Percentiles rank a stretch among this genome's conserved stretches.
Evolutionary conservation across 2,329 filamentous ascomycete species (phyloP).

Genomic region (Sporothrix variecibatus): DNA sequence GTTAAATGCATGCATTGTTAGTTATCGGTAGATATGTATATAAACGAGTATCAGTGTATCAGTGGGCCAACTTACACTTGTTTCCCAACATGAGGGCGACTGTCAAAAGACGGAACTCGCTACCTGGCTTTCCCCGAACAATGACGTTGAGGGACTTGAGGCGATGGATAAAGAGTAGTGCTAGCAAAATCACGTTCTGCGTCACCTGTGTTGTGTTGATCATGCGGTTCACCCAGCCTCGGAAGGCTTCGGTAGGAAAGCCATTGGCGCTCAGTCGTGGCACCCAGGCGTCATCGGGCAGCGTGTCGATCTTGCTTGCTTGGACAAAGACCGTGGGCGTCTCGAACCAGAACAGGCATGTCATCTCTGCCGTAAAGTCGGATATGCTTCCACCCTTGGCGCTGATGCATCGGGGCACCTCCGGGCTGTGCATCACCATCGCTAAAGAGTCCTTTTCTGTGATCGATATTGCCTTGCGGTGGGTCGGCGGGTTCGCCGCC

Average conservation of each 20-base stretch:
- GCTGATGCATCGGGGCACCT: slow-evolving; percentile 75
- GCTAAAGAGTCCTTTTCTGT: slow-evolving; percentile 44
- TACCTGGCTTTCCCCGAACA: slow-evolving; percentile 88
- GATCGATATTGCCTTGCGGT: slow-evolving; percentile 33
- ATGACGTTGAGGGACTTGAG: slow-evolving; percentile 86
- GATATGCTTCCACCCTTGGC: slow-evolving; percentile 73
- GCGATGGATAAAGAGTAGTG: slow-evolving; percentile 88
- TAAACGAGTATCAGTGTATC: not conserved
- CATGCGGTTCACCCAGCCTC: slow-evolving; percentile 91
- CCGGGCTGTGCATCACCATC: slow-evolving; percentile 61
- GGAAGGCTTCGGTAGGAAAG: slow-evolving; percentile 75
- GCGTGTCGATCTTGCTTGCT: slow-evolving; percentile 63
- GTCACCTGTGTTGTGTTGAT: slow-evolving; percentile 94
- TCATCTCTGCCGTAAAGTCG: slow-evolving; percentile 88
- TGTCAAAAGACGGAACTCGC: slow-evolving; percentile 88
- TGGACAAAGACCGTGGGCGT: slow-evolving; percentile 75
- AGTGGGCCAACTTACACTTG: slow-evolving; percentile 69
- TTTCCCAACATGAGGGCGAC: slow-evolving; percentile 97
- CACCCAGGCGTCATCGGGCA: slow-evolving; percentile 44
- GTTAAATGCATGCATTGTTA: slow-evolving; percentile 28
- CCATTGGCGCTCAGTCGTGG: slow-evolving; percentile 69
- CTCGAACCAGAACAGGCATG: slow-evolving; percentile 97
- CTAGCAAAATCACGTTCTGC: slow-evolving; percentile 89
- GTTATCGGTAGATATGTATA: not conserved
- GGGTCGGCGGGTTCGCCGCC: not conserved